Evolutionary conservation across 2,329 filamentous ascomycete species (phyloP).

Genomic region (Colletotrichum sidae): DNA sequence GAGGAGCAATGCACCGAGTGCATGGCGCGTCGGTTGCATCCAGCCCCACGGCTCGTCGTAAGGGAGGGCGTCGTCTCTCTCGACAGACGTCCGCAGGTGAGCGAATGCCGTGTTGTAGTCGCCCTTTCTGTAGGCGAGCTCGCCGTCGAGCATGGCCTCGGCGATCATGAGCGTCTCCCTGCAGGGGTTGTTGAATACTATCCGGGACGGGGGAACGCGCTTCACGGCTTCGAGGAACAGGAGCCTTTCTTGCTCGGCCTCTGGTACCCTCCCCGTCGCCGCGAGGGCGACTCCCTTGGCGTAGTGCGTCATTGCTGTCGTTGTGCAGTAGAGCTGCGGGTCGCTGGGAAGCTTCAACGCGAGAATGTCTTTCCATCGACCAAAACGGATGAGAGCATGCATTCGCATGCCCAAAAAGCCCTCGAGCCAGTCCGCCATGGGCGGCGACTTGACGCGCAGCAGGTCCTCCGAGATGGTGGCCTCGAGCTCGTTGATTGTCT

Average conservation of each 20-base stretch:
- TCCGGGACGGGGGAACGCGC: conserved; percentile 68
- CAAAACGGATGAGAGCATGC: conserved; percentile 80
- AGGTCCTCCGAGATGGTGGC: conserved; percentile 71
- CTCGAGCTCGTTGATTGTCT: conserved; percentile 71
- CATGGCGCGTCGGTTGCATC: conserved; percentile 81
- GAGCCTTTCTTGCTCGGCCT: conserved; percentile 63
- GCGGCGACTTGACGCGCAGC: conserved; percentile 72
- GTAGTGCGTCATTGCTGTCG: conserved; percentile 76
- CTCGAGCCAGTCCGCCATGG: conserved; percentile 85
- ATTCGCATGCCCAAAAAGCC: conserved; percentile 75
- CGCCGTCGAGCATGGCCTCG: conserved; percentile 77
- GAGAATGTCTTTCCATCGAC: conserved; percentile 75
- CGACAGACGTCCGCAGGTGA: conserved; percentile 67
- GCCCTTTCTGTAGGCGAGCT: conserved; percentile 75
- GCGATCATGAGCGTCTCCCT: conserved; percentile 72
- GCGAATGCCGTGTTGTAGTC: conserved; percentile 70
- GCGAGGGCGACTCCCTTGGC: conserved; percentile 76
- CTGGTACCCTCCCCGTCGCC: conserved; percentile 63
- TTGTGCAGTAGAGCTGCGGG: conserved; percentile 72
- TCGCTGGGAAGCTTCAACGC: conserved; percentile 68
- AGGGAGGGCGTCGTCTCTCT: conserved; percentile 70
- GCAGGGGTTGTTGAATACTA: conserved; percentile 76
- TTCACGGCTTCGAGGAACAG: conserved; percentile 64
- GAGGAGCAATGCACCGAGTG: conserved; percentile 75
- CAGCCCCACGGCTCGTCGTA: conserved; percentile 84